Percentiles rank a stretch among this genome's conserved stretches.
Conservation (phyloP, 495 filamentous ascomycete species). For the Aspergillus asperescens region DNA sequence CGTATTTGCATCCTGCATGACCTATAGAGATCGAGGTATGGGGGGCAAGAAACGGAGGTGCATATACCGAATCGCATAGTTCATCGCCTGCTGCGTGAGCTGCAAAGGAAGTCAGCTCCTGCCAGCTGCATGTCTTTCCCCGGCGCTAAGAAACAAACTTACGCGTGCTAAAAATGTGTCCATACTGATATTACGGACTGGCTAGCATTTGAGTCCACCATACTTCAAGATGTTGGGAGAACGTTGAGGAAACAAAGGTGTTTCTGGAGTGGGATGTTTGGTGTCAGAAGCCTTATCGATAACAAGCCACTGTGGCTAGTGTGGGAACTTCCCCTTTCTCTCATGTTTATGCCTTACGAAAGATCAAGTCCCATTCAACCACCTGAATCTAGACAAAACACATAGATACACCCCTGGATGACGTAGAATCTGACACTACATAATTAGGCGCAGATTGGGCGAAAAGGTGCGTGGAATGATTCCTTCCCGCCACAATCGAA, state of each 20-base stretch:
- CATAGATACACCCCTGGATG: background rate
- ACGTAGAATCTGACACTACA: background rate
- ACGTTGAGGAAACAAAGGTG: conserved; percentile 1
- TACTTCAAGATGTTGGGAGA: background rate
- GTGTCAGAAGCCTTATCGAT: conserved; percentile 36
- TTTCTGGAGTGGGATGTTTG: conserved; percentile 1
- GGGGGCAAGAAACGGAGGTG: background rate
- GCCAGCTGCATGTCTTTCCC: background rate
- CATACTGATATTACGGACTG: conserved; percentile 48
- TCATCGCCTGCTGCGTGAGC: conserved; percentile 81
- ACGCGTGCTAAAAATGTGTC: conserved; percentile 70
- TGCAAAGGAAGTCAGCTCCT: conserved; percentile 27
- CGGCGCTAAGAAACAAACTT: conserved; percentile 16
- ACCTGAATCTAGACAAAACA: background rate
- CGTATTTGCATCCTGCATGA: background rate
- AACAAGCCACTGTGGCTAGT: conserved; percentile 20
- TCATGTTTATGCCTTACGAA: background rate
- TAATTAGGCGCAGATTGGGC: conserved; percentile 8
- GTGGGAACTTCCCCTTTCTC: too few species aligned
- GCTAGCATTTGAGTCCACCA: background rate
- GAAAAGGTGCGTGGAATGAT: conserved; percentile 4
- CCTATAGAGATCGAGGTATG: background rate
- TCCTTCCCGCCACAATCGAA: background rate
- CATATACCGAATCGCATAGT: conserved; percentile 71
- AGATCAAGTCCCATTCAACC: background rate